A percentile compares a stretch with the other conserved stretches of the same genome.
These are phyloP conservation scores for Porcisia hertigi DNA, from an alignment of 208 protist genomes.

Conservation along the genomic window DNA sequence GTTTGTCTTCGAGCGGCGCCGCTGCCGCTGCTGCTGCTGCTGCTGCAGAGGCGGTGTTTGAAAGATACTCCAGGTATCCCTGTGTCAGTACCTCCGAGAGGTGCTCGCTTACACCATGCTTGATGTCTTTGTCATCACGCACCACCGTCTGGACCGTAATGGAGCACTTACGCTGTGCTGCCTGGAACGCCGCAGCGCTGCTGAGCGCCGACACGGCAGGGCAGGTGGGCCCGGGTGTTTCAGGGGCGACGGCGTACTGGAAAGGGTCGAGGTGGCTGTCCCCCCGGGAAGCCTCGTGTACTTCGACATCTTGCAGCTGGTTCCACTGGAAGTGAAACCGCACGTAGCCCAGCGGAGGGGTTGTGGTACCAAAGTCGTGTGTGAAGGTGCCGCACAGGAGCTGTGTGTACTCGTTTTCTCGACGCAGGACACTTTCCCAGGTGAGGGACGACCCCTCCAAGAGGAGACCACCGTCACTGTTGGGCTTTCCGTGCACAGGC, in stretches of 20 bases:
- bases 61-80: slow-evolving; percentile 13
- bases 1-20: background rate
- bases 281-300: slow-evolving; percentile 36
- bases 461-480: background rate
- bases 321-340: slow-evolving; percentile 69
- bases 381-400: slow-evolving; percentile 43
- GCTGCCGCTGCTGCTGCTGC: background rate
- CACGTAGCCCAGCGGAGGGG: slow-evolving; percentile 53
- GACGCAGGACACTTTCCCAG: slow-evolving; percentile 55
- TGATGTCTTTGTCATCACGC: slow-evolving; percentile 46
- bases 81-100: slow-evolving; percentile 8
- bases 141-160: slow-evolving; percentile 42
- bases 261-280: slow-evolving; percentile 34
- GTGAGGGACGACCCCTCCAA: slow-evolving; percentile 13
- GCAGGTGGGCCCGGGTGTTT: background rate
- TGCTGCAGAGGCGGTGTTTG: background rate
- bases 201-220: background rate
- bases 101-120: slow-evolving; percentile 34
- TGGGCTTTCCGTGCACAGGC: background rate
- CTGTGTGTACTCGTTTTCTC: slow-evolving; percentile 54
- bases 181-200: slow-evolving; percentile 20
- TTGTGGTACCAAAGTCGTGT: slow-evolving; percentile 61
- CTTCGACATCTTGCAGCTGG: slow-evolving; percentile 68
- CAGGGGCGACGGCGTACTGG: slow-evolving; percentile 10
- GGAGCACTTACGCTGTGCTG: slow-evolving; percentile 46